Evolutionary conservation across 352 stramenopile genomes (phyloP).

Genomic region (Peronospora belbahrii): DNA sequence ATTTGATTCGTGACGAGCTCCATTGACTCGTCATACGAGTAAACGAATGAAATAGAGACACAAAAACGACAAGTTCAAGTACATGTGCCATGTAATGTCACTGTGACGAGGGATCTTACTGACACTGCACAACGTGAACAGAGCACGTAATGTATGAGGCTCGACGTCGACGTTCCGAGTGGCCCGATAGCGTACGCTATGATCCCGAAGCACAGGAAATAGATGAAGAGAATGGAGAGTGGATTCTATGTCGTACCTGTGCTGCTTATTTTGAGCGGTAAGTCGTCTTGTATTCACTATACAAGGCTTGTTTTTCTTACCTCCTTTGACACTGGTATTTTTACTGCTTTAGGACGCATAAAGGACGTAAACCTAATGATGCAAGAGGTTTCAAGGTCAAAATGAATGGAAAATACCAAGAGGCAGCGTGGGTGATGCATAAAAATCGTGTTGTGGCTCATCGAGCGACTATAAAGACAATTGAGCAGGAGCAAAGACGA

Average conservation of each 20-base stretch:
- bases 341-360: constrained; percentile 28
- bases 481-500: constrained; percentile 10
- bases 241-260: constrained; percentile 59
- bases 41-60: constrained; percentile 8
- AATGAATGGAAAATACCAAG: constrained; percentile 62
- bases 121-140: not conserved
- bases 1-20: too few relatives aligned
- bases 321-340: not conserved
- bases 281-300: too few relatives aligned
- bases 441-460: constrained; percentile 57
- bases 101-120: constrained; percentile 2
- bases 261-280: constrained; percentile 48
- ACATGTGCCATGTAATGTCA: not conserved
- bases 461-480: constrained; percentile 6
- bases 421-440: constrained; percentile 57
- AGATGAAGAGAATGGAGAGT: constrained; percentile 52
- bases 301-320: not conserved
- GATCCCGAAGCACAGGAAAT: constrained; percentile 47
- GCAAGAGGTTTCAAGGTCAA: constrained; percentile 61
- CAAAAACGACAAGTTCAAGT: constrained; percentile 9
- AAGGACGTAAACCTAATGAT: constrained; percentile 54
- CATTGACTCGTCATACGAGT: constrained; percentile 9
- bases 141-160: constrained; percentile 26
- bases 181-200: constrained; percentile 41
- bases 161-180: constrained; percentile 40